phyloP scores from a whole-genome alignment of 2,329 filamentous ascomycete genomes.

The Macrophomina tecta region DNA sequence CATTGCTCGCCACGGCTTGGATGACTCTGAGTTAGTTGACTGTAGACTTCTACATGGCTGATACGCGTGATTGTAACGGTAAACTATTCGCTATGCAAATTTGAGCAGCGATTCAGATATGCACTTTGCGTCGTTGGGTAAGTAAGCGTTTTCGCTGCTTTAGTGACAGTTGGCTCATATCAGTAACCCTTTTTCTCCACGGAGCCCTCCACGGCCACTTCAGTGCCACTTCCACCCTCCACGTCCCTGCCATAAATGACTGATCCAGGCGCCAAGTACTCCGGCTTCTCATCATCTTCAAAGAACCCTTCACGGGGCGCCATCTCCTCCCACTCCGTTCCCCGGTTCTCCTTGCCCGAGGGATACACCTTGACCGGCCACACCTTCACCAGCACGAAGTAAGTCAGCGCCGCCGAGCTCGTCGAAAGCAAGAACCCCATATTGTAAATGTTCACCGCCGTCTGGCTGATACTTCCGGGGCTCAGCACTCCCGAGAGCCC shows the following conservation, averaged over 20 bases:
- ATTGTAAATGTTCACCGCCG: constrained; percentile 30
- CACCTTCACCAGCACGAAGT: constrained; percentile 29
- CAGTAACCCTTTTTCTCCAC: not conserved
- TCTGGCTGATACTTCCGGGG: constrained; percentile 28
- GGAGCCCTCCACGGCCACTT: not conserved
- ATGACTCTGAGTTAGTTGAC: no score
- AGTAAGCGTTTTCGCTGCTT: no score
- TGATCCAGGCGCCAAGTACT: constrained; percentile 4
- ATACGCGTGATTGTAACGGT: no score
- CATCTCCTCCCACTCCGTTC: constrained; percentile 33
- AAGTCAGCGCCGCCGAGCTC: constrained; percentile 29
- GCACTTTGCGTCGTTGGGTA: no score
- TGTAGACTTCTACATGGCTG: no score
- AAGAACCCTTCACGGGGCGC: constrained; percentile 34
- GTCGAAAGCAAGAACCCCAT: constrained; percentile 33
- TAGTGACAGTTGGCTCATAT: no score
- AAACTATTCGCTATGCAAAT: no score
- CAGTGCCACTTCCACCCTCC: not conserved
- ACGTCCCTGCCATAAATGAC: not conserved
- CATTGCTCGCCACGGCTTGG: no score
- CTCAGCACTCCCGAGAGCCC: constrained; percentile 32
- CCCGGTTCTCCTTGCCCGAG: constrained; percentile 26
- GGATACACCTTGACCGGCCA: constrained; percentile 32
- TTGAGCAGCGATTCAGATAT: no score
- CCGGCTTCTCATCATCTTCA: constrained; percentile 29